Evolutionary conservation across 2,329 filamentous ascomycete species (phyloP), one percentile per base, ranked within the genome.

Genomic region (Claviceps maximensis): DNA sequence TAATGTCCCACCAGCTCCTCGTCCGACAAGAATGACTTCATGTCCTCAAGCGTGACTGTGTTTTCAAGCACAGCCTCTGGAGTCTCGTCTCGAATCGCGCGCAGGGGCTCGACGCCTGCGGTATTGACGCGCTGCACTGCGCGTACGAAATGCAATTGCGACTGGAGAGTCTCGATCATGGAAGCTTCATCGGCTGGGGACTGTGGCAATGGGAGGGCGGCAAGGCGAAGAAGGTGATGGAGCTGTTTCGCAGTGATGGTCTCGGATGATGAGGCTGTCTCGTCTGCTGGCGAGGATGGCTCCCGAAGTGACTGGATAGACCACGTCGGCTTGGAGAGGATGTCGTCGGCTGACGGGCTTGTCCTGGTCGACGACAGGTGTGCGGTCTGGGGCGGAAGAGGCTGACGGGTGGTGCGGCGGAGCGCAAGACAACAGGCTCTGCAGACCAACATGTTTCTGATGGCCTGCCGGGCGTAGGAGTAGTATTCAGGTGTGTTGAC

Each of bases 141-240:
- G 56, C 80, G 83, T n/a, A 97, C 89, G 63, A 98, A 98, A 62
- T 86, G 84, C 0, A 98, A 78, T 65, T 98, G 93, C 33, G 86
- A 82, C 51, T 83, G 77, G 2, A 98, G 76, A 1, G 84, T 90
- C 23, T 77, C 65, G 3, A 95, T 76, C 80, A 95, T 88, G 27
- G 74, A 69, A 0, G 72, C 62, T 65, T 95, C 85, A 60, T 89
- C 83, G 50, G 74, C 74, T 1, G 71, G 58, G 2, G 74, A 74
- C 19, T 74, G 69, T 0, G 91, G 89, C 1, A 77, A 76, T 0
- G 91, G 89, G 0, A 98, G 83, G 15, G 91, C 90, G 4, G 90
- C 95, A 41, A 97, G 83, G 19, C 87, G 86, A 38, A 96, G 83
- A 10, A 97, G 82, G 67, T 96, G 91, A 60, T 80, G 82, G 0